Evolutionary conservation across 1,284 basidiomycete genomes (phyloP).

Genomic region (Thecaphora frezii): DNA sequence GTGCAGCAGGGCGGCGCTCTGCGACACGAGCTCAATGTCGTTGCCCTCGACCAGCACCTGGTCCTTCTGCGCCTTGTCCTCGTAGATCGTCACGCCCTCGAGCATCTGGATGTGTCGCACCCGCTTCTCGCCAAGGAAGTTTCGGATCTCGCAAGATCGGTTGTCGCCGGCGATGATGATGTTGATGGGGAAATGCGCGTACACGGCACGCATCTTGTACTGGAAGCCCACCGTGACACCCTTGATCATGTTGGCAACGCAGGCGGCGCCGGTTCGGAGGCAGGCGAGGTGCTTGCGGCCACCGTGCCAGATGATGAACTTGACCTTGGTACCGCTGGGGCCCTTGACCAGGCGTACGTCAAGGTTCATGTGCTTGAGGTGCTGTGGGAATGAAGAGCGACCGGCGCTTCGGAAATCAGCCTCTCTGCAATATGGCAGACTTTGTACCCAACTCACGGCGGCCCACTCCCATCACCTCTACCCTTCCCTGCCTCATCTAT

Average conservation of each 20-base stretch:
- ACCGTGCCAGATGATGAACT: slow-evolving; percentile 96
- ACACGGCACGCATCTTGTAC: slow-evolving; percentile 88
- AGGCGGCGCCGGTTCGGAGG: slow-evolving; percentile 89
- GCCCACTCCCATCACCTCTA: too few species aligned
- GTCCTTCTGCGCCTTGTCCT: slow-evolving; percentile 95
- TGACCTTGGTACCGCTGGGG: slow-evolving; percentile 70
- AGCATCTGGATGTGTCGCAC: slow-evolving; percentile 92
- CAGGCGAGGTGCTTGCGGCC: slow-evolving; percentile 98
- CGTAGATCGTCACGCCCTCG: slow-evolving; percentile 79
- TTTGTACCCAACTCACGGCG: too few species aligned
- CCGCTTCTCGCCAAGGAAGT: slow-evolving; percentile 92
- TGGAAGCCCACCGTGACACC: slow-evolving; percentile 87
- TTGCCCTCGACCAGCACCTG: slow-evolving; percentile 62
- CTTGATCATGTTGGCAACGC: slow-evolving; percentile 96
- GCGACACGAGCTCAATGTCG: slow-evolving; percentile 62
- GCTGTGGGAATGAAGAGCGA: slow-evolving; percentile 33
- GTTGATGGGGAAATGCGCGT: slow-evolving; percentile 99
- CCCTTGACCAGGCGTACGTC: slow-evolving; percentile 61
- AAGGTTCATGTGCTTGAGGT: slow-evolving; percentile 59
- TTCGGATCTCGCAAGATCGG: slow-evolving; percentile 85
- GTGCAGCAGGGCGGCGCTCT: slow-evolving; percentile 57
- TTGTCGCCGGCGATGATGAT: slow-evolving; percentile 88
- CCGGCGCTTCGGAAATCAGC: too few species aligned
- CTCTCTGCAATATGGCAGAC: too few species aligned
- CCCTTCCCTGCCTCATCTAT: too few species aligned